Evolutionary conservation across 2,329 filamentous ascomycete genomes (phyloP), one percentile per base, ranked within the genome.

Genomic region (Stachybotrys chlorohalonatus): DNA sequence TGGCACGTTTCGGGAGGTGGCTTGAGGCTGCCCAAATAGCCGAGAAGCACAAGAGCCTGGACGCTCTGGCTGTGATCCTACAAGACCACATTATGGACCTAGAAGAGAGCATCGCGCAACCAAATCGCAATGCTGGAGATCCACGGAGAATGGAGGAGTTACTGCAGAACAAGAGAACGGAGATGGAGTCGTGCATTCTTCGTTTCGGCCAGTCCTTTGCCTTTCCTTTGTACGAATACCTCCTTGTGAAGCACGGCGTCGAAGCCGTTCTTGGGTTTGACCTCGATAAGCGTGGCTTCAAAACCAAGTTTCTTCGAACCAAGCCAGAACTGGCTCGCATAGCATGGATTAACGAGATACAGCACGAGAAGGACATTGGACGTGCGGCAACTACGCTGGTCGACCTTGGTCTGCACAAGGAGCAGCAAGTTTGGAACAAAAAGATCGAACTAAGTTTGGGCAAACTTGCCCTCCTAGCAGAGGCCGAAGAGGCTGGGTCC

Each of bases 331-430:
- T 90, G 58, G 85, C 86, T 31, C 90, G 90, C 63, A 78, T 99
- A 49, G 85, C 86, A 51, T 99, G 94, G 94, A 95, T 99, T 73
- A 95, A 99, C 67, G 92, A 97, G 66, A 80, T 97, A 7, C 78
- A 85, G 57, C 80, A 82, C 30, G 89, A 94, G 66, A 79, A 84
- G 56, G 84, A 96, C 62, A 90, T 90, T 58, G 76, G 82, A 11
- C 80, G 83, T 54, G 92, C 93, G 11, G 85, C 87, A 6, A 74
- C 83, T 47, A 87, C 85, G 0, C 78, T 99, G 50, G 75, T 88
- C 48, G 75, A 82, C 7, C 77, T 92, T 17, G 91, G 89, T 0
- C 74, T 86, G 17, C 78, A 79, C 52, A 82, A 84, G 53, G 92
- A 96, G 68, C 81, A 83, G 53, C 87, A 92, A 62, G 73, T 94